Percentiles rank a stretch among this genome's conserved stretches.
Evolutionary conservation across 805 yeast genomes (phyloP).

Genomic region (Saturnispora quitensis): DNA sequence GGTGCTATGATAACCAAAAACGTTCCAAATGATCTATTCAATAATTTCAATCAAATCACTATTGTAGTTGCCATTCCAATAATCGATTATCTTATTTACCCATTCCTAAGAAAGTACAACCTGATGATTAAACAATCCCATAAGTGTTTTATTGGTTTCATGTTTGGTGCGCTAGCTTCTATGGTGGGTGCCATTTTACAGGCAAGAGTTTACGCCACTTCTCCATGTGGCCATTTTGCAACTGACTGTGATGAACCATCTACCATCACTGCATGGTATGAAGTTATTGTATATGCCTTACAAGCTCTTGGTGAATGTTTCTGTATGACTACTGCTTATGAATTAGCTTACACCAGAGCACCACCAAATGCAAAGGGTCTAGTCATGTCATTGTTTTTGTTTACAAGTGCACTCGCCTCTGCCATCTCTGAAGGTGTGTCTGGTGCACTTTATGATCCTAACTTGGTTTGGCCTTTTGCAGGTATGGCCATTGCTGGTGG

Average conservation of each 20-base stretch:
- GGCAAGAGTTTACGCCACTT: slow-evolving; percentile 37
- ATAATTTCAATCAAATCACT: slow-evolving; percentile 45
- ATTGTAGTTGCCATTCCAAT: slow-evolving; percentile 44
- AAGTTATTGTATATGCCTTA: slow-evolving; percentile 27
- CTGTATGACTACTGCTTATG: slow-evolving; percentile 42
- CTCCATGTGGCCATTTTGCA: slow-evolving; percentile 44
- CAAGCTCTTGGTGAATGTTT: slow-evolving; percentile 46
- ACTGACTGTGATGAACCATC: slow-evolving; percentile 28
- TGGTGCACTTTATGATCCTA: slow-evolving; percentile 34
- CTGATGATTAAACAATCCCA: slow-evolving; percentile 37
- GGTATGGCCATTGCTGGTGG: slow-evolving; percentile 32
- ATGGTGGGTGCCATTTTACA: slow-evolving; percentile 44
- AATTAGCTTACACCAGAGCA: slow-evolving; percentile 44
- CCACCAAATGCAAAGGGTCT: slow-evolving; percentile 46
- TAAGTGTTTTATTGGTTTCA: slow-evolving; percentile 40
- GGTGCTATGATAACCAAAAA: slow-evolving; percentile 44
- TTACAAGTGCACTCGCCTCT: slow-evolving; percentile 38
- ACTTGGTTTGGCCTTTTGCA: slow-evolving; percentile 35
- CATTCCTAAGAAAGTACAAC: slow-evolving; percentile 33
- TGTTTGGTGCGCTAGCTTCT: slow-evolving; percentile 38
- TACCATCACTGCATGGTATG: slow-evolving; percentile 29
- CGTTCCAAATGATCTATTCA: slow-evolving; percentile 49
- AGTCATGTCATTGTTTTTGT: slow-evolving; percentile 36
- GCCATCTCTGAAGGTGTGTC: slow-evolving; percentile 37
- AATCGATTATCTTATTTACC: slow-evolving; percentile 40